These are phyloP conservation scores for Monosporascus sp. DNA, from an alignment of 2,329 filamentous ascomycete genomes.

Conservation along the genomic window DNA sequence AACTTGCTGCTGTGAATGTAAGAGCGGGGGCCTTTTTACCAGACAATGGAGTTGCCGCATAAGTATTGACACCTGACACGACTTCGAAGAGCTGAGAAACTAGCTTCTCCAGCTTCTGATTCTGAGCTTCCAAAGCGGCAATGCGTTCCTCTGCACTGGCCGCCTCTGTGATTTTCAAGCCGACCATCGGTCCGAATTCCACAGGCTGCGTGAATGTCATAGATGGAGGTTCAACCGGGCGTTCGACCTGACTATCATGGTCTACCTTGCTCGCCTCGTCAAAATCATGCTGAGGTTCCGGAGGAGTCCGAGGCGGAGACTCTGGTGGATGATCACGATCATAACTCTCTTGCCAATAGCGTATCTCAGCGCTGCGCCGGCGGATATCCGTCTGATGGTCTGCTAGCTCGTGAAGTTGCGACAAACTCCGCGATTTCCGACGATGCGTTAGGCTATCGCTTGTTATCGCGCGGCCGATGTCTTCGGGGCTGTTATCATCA, in stretches of 20 bases:
- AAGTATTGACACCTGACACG: constrained; percentile 34
- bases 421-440: constrained; percentile 55
- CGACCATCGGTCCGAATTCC: constrained; percentile 45
- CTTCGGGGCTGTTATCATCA: constrained; percentile 40
- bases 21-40: constrained; percentile 16
- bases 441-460: constrained; percentile 45
- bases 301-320: no score
- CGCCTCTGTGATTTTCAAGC: constrained; percentile 54
- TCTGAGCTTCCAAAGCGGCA: constrained; percentile 43
- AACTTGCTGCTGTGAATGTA: constrained; percentile 19
- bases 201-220: constrained; percentile 46
- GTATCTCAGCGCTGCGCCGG: constrained; percentile 58
- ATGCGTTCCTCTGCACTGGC: constrained; percentile 50
- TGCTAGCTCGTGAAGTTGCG: constrained; percentile 43
- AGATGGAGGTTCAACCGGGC: constrained; percentile 26
- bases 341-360: constrained; percentile 59
- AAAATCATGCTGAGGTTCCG: constrained; percentile 24
- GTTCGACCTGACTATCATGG: constrained; percentile 29
- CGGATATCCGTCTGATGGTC: constrained; percentile 31
- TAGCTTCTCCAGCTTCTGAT: constrained; percentile 48
- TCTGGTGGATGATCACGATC: constrained; percentile 30
- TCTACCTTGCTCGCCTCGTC: constrained; percentile 13
- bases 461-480: constrained; percentile 59
- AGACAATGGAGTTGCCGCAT: constrained; percentile 21
- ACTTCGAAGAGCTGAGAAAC: constrained; percentile 45